Base-by-base conservation (phyloP, 2,329 filamentous ascomycete genomes). In the Macrophomina phaseolina region DNA sequence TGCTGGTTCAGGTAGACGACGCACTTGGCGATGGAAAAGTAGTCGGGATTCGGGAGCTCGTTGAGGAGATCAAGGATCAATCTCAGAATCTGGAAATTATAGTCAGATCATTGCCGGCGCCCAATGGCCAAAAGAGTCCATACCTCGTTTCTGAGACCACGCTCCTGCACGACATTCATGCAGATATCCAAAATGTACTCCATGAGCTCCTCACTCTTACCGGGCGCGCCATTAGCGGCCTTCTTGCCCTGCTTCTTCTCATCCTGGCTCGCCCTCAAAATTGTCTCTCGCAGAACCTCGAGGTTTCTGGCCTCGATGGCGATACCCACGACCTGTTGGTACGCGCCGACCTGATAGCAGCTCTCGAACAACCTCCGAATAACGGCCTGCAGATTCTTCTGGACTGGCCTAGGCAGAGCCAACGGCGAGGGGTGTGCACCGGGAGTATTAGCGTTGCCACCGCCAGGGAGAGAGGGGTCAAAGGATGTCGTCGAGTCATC, bases 21-120 rank as follows among this genome's bases (percentile, higher is more conserved):
- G 74, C 95, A 99, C 80, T 96, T 97, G 61, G 95, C 94, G 73
- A 99, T 98, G 23, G 95, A 93, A 78, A 99, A 99, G 80, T 97
- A 98, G 77, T 99, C 95, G 0, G 95, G 95, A 68, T 87, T 92
- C 1, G 93, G 91, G 66, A 97, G 95, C 67, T 96, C 92, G 81
- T 91, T 97, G 68, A 99, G 85, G n/a, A 99, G 87, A 68, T 94
- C 92, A n/a, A 99, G 88, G 66, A 99, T 95, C 53, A 99, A 85
- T 73, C 91, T 90, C 67, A 99, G 81, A 64, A 99, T 97, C 83
- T 95, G 49, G 5, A 11, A 12, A 23, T 23, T 8, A 48, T 3
- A 8, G 55, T 75, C 69, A 75, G 72, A 14, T 36, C 36, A 7
- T 63, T 3, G n/a, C 36, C 48, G 30, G 6, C 18, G 49, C 28